Base-by-base conservation (phyloP, 2,329 filamentous ascomycete genomes). In the Ascochyta clinopodiicola region DNA sequence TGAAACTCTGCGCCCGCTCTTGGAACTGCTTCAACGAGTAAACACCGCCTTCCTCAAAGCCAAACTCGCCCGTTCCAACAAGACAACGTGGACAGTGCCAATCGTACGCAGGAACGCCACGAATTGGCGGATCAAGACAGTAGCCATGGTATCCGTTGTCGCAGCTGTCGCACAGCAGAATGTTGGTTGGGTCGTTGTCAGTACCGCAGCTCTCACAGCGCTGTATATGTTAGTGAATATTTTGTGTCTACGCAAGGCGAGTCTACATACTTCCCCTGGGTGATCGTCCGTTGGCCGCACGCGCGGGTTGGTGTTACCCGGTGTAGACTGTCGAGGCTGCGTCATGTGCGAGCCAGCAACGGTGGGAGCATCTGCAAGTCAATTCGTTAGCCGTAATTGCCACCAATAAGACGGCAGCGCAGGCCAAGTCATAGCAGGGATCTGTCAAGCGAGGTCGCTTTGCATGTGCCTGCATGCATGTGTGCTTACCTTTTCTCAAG, bases 291-390 rank as follows among this genome's bases (percentile, higher is more conserved):
- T 57, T 32, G 81, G 81, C 59, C 83, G 83, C 66, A 86, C 84
- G 42, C 83, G 81, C 44, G 82, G 81, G 37, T 80, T 71, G 81
- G 56, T 87, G 81, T 64, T 68, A 60, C 86, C 84, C 17, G 88
- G 91, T 15, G 88, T 88, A 24, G 90, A 88, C 52, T 94, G 91
- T 48, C 94, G 90, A 71, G 96, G 92, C 69, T 94, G 86, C 58
- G 91, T 95, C 92, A 98, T 98, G 78, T 98, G 92, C 47, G 94
- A 98, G 50, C 95, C 95, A 62, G 92, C 92, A 64, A 99, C 92
- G 31, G 91, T 96, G 38, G 94, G 92, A 38, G 77, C 77, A 72
- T 86, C 81, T 77, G 66, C 75, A 79, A 63, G 61, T 49, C 39
- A 54, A 50, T 22, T 40, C 40, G 62, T 68, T 69, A 71, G 71